Percentiles rank a stretch among this genome's conserved stretches.
Conservation (phyloP, 345 rosid species). For the Anacardium occidentale region DNA sequence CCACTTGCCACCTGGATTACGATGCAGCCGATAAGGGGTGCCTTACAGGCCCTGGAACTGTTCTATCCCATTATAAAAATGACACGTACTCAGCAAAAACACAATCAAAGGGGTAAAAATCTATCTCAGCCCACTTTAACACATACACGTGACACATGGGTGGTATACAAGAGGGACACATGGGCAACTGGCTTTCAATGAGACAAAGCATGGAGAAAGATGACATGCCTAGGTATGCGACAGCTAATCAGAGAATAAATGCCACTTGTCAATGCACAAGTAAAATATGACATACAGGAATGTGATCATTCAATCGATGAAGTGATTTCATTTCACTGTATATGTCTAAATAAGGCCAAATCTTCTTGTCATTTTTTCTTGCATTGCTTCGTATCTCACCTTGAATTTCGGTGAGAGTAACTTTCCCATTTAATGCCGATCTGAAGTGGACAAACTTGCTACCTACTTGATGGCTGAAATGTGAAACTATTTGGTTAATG, state of each 20-base stretch:
- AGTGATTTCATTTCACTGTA: neutral
- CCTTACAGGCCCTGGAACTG: neutral
- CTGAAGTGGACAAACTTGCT: slow-evolving; percentile 10
- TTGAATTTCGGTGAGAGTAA: neutral
- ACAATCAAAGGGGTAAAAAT: neutral
- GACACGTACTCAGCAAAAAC: neutral
- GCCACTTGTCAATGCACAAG: slow-evolving; percentile 13
- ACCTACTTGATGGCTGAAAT: too few relatives aligned
- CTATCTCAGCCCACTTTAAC: neutral
- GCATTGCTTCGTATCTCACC: neutral
- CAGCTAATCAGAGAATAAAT: neutral
- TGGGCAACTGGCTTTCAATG: neutral
- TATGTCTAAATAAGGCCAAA: neutral
- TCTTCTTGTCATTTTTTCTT: neutral
- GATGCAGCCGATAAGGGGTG: neutral
- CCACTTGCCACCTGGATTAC: slow-evolving; percentile 5
- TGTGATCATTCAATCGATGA: neutral
- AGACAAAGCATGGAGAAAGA: neutral
- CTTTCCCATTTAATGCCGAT: neutral
- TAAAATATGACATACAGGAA: neutral
- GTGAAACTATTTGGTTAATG: too few relatives aligned
- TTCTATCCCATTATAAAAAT: neutral
- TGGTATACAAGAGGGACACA: neutral
- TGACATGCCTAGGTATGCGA: neutral
- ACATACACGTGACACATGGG: neutral